Evolutionary conservation across 2,329 filamentous ascomycete species (phyloP), one percentile per base, ranked within the genome.

Genomic region (Aspergillus novoparasiticus): DNA sequence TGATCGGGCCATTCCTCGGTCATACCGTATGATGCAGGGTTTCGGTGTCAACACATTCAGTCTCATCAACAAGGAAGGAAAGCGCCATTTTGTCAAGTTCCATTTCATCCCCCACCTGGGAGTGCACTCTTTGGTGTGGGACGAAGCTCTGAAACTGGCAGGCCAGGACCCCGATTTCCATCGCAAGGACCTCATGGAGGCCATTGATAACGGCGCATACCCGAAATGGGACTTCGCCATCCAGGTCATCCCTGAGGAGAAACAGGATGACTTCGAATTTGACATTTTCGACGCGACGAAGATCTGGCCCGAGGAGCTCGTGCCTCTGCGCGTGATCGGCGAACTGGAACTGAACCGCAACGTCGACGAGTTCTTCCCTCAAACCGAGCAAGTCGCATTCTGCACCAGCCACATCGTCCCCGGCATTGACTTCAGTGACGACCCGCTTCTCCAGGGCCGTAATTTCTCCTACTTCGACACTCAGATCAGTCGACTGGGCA

Each of bases 261-360:
- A 88, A 56, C 86, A 92, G 73, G 83, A 94, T 65, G 86, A 91
- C 19, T 96, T 94, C 64, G 92, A 94, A 8, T 94, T 95, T 64
- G 92, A 95, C 71, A 89, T 94, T 34, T 85, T 96, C 1, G 92
- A 96, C 68, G 89, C 92, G 0, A 96, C 92, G 43, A 95, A 96
- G 80, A 78, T 94, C 30, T 95, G 92, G 91, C 92, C 92, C 0
- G 90, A 95, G 73, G 90, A 94, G 14, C 78, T 88, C 0, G 81
- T 93, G 0, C 92, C 92, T 0, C 83, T 94, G 23, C 85, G 89
- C 9, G 92, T 92, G 72, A 91, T 96, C 61, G 92, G 91, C 45
- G 87, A 94, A 76, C 75, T 96, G 1, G 89, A 94, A 73, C 84
- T 96, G 6, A 94, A 95, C 82, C 85, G 86, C 59, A 94, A 92